A percentile compares a stretch with the other conserved stretches of the same genome.
Conservation (phyloP, 192 early-diverging fungal species). For the Podila epicladia region DNA sequence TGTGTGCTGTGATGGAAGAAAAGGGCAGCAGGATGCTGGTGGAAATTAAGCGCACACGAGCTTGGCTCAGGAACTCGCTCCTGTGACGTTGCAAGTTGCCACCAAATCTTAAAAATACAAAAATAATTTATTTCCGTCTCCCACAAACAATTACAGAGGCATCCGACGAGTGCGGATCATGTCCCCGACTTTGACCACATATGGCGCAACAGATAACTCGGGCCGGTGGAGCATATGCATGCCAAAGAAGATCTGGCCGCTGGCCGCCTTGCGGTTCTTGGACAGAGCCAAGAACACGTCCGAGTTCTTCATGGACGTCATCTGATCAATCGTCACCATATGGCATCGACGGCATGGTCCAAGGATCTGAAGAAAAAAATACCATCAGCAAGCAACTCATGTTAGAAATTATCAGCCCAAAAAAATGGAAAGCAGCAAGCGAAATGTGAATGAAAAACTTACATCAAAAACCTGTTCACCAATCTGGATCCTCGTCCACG, state of each 20-base stretch:
- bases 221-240: constrained; percentile 60
- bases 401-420: background rate
- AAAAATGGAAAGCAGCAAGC: no score
- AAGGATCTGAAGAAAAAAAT: constrained; percentile 52
- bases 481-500: constrained; percentile 61
- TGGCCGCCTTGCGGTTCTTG: constrained; percentile 52
- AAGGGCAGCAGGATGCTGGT: background rate
- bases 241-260: constrained; percentile 59
- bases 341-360: constrained; percentile 78
- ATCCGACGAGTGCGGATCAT: constrained; percentile 19
- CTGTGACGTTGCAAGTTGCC: background rate
- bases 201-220: constrained; percentile 50
- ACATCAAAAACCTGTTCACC: constrained; percentile 62
- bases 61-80: no score
- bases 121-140: background rate
- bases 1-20: background rate
- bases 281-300: constrained; percentile 73
- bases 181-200: constrained; percentile 37
- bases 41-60: no score
- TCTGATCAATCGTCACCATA: constrained; percentile 80
- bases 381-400: background rate
- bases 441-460: constrained; percentile 7
- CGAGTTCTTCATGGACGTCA: constrained; percentile 62
- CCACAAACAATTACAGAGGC: background rate
- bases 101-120: background rate